Base-by-base conservation (phyloP, 106 monocot species). In the Allium fistulosum region DNA sequence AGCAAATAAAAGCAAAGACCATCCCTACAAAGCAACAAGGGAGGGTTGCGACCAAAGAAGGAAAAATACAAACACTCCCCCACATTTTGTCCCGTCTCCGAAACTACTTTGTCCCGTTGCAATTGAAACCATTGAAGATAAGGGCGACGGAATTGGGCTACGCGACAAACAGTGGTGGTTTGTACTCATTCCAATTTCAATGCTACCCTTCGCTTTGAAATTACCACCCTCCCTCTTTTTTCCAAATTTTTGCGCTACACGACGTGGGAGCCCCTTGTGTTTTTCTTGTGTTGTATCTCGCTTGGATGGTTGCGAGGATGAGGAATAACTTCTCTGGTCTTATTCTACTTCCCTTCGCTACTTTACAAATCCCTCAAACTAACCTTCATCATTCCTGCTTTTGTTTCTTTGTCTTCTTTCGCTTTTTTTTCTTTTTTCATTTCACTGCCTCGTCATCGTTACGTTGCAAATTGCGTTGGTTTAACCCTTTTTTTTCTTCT, bases 321-420 rank as follows among this genome's bases (percentile, higher is more conserved):
- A 66, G 66, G 66, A 66, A 66, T 66, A 66, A 51, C 50, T 48
- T 14, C 27, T 66, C 66, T 51, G 51, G 46, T 51, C 66, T 51
- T 66, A 50, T 50, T 66, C 51, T 22, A 17, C 49, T 51, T 12
- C 51, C 18, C 4, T 18, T 3, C 66, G 12, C 66, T 10, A 22
- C 66, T 0, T 1, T 51, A 18, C 66, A 66, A 66, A 50, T 0
- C 1, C 7, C 63, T 17, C 49, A 17, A 49, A 49, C 66, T 10
- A n/a, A 49, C 65, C 49, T 65, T 45, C 5, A 49, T 7, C 17
- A 64, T 48, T 16, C 48, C 49, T 48, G 9, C 64, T 48, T n/a
- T 64, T 64, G 7, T 17, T 59, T 1, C 7, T 61, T 22, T 26
- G 9, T 10, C 2, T 13, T 6, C 2, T 45, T 37, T 62, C 26